Conservation (phyloP, 2,329 filamentous ascomycete species). For the Plenodomus tracheiphilus region DNA sequence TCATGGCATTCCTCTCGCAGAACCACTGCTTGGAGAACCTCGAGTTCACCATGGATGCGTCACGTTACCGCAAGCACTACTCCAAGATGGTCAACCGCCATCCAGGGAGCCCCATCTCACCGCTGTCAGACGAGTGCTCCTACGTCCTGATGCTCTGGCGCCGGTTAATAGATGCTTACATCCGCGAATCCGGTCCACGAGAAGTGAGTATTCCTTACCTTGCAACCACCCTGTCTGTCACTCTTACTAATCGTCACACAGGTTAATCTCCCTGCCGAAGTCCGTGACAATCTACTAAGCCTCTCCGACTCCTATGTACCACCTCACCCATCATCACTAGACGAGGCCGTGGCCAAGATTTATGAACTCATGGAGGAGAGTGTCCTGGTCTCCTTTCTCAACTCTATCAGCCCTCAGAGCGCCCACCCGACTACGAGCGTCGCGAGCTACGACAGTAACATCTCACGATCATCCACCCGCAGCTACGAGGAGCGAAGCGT, state of each 20-base stretch:
- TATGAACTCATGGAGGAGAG: conserved; percentile 98
- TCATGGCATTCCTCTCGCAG: conserved; percentile 95
- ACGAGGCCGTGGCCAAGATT: conserved; percentile 82
- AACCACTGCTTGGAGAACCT: conserved; percentile 97
- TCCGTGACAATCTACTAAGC: conserved; percentile 77
- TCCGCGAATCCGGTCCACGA: conserved; percentile 52
- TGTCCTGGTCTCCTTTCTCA: conserved; percentile 87
- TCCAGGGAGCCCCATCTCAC: conserved; percentile 51
- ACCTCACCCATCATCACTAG: conserved; percentile 73
- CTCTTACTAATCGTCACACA: conserved; percentile 25
- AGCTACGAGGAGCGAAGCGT: conserved; percentile 47
- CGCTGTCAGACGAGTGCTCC: conserved; percentile 62
- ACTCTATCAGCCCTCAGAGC: conserved; percentile 60
- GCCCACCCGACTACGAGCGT: conserved; percentile 48
- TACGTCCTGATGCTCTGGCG: conserved; percentile 83
- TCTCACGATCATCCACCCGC: conserved; percentile 44
- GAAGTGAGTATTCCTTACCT: conserved; percentile 27
- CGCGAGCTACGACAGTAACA: conserved; percentile 47
- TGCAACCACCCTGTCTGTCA: not conserved
- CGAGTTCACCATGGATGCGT: conserved; percentile 94
- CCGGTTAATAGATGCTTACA: conserved; percentile 86
- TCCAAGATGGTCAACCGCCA: conserved; percentile 59
- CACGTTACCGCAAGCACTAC: conserved; percentile 75
- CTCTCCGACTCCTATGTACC: conserved; percentile 65
- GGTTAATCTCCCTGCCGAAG: conserved; percentile 78